A percentile compares a stretch with the other conserved stretches of the same genome.
Conservation (phyloP, 805 yeast genomes). For the Saturnispora gosingensis region DNA sequence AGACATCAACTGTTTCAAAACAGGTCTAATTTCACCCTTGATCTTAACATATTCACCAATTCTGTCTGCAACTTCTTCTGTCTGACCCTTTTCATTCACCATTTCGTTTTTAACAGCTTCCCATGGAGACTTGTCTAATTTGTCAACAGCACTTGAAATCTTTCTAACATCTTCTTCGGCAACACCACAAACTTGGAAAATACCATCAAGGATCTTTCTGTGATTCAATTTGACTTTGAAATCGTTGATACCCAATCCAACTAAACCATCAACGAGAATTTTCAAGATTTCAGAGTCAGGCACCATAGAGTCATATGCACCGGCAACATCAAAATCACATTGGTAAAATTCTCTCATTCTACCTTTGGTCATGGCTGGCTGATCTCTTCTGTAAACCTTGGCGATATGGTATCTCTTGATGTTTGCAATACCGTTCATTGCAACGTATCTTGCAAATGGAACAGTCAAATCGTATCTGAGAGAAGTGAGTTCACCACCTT, state of each 20-base stretch:
- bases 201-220: constrained; percentile 92
- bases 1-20: constrained; percentile 43
- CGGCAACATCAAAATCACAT: constrained; percentile 97
- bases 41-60: constrained; percentile 88
- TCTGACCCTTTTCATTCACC: constrained; percentile 81
- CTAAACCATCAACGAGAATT: constrained; percentile 75
- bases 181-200: constrained; percentile 92
- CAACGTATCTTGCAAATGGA: constrained; percentile 96
- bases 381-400: constrained; percentile 97
- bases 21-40: constrained; percentile 64
- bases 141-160: constrained; percentile 92
- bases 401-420: constrained; percentile 97
- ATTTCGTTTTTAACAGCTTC: constrained; percentile 87
- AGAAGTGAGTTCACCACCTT: constrained; percentile 96
- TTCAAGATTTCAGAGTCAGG: constrained; percentile 90
- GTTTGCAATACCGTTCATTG: constrained; percentile 82
- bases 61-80: constrained; percentile 84
- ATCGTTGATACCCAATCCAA: constrained; percentile 73
- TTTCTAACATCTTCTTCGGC: constrained; percentile 88
- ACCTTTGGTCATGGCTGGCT: constrained; percentile 99
- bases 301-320: constrained; percentile 85
- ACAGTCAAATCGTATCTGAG: constrained; percentile 95
- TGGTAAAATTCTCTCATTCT: constrained; percentile 99
- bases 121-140: constrained; percentile 94
- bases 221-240: constrained; percentile 91